A percentile compares a stretch with the other conserved stretches of the same genome.
Evolutionary conservation across 345 rosid genomes (phyloP).

Genomic region (Fremontodendron californicum): DNA sequence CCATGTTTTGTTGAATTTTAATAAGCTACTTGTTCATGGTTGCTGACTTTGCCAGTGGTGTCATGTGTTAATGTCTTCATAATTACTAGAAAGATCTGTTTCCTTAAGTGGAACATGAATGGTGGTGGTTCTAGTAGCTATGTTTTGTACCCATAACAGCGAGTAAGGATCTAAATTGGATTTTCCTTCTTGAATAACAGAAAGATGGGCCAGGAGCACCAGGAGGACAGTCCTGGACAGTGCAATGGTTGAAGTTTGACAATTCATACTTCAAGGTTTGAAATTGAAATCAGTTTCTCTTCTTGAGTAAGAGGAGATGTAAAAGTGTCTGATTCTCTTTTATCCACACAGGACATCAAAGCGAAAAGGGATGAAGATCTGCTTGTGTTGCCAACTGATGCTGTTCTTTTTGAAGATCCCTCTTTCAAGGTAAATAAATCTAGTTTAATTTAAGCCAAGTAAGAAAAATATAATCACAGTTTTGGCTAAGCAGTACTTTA

Average conservation of each 20-base stretch:
- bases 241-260: conserved; percentile 90
- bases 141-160: neutral
- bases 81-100: neutral
- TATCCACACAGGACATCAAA: conserved; percentile 63
- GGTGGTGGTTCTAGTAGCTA: neutral
- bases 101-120: neutral
- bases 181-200: conserved; percentile 38
- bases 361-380: conserved; percentile 71
- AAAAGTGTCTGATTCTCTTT: conserved; percentile 9
- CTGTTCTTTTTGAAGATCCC: conserved; percentile 84
- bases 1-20: neutral
- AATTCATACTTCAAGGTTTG: conserved; percentile 95
- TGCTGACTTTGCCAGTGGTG: neutral
- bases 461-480: neutral
- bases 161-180: conserved; percentile 13
- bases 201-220: conserved; percentile 95
- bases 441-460: neutral
- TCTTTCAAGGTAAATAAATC: conserved; percentile 68
- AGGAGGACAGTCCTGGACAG: conserved; percentile 98
- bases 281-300: conserved; percentile 13
- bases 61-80: neutral
- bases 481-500: conserved; percentile 15
- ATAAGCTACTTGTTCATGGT: neutral
- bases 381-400: conserved; percentile 89
- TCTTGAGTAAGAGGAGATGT: neutral